These are phyloP conservation scores for Entomortierella parvispora DNA, from an alignment of 192 early-diverging fungal species.

Conservation along the genomic window DNA sequence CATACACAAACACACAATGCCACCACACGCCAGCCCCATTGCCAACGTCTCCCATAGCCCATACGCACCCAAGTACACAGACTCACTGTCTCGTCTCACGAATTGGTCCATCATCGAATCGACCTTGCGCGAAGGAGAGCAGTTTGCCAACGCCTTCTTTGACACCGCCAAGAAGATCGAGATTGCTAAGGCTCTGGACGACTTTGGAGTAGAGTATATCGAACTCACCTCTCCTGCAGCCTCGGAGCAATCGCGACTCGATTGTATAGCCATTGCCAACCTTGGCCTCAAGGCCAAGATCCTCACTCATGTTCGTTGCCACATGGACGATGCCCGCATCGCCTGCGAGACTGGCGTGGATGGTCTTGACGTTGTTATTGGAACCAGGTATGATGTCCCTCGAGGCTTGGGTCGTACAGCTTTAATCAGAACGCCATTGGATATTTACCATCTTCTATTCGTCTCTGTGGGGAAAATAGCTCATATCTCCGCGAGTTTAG, in stretches of 20 bases:
- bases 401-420: not conserved
- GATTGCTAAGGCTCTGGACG: constrained; percentile 98
- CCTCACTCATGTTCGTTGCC: constrained; percentile 95
- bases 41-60: constrained; percentile 51
- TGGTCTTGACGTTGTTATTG: constrained; percentile 97
- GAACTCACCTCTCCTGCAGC: constrained; percentile 97
- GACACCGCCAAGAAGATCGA: constrained; percentile 97
- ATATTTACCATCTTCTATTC: not conserved
- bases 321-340: constrained; percentile 98
- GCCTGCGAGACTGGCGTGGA: constrained; percentile 98
- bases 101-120: constrained; percentile 98
- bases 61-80: constrained; percentile 64
- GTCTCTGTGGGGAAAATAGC: constrained; percentile 9
- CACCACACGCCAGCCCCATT: constrained; percentile 47
- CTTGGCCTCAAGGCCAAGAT: constrained; percentile 98
- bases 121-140: constrained; percentile 97
- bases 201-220: constrained; percentile 98
- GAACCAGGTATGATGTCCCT: constrained; percentile 71
- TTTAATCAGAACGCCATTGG: not conserved
- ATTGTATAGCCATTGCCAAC: constrained; percentile 91
- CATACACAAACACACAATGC: constrained; percentile 16
- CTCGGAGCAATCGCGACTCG: constrained; percentile 93
- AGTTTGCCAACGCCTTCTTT: constrained; percentile 99
- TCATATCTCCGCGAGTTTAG: constrained; percentile 97
- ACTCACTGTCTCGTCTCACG: constrained; percentile 83